Evolutionary conservation across 352 stramenopile genomes (phyloP).

Genomic region (Phytophthora multivora): DNA sequence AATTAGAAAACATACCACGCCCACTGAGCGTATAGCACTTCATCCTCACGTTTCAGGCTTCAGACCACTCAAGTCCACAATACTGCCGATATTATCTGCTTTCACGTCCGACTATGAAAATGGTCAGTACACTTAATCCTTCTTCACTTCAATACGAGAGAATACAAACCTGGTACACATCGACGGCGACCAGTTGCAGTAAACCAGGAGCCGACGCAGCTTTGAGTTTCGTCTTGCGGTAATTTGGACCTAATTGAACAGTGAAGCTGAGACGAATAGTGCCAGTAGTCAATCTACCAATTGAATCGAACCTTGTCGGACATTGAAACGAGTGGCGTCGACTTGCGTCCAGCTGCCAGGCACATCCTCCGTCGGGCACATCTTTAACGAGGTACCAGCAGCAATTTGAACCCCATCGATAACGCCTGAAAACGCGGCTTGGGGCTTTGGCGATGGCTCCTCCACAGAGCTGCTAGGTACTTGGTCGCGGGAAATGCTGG

Average conservation of each 20-base stretch:
- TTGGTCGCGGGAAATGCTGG: slow-evolving; percentile 2
- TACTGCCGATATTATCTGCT: slow-evolving; percentile 73
- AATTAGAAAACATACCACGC: no score
- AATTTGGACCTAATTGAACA: slow-evolving; percentile 58
- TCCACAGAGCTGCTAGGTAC: slow-evolving; percentile 7
- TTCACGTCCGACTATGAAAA: slow-evolving; percentile 67
- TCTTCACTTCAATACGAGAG: no score
- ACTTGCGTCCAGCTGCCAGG: slow-evolving; percentile 69
- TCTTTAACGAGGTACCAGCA: slow-evolving; percentile 60
- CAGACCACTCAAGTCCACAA: slow-evolving; percentile 62
- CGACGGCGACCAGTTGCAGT: slow-evolving; percentile 66
- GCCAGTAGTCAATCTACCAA: background rate
- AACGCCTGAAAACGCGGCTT: slow-evolving; percentile 29
- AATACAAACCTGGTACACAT: slow-evolving; percentile 69
- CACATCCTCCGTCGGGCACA: slow-evolving; percentile 47
- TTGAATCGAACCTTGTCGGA: slow-evolving; percentile 59
- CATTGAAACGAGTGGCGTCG: slow-evolving; percentile 73
- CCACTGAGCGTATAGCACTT: background rate
- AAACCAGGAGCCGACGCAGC: slow-evolving; percentile 58
- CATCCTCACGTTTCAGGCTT: slow-evolving; percentile 35
- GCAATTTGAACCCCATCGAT: slow-evolving; percentile 47
- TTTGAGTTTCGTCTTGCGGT: slow-evolving; percentile 79
- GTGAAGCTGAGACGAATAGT: background rate
- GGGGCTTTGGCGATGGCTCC: background rate
- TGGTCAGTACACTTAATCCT: background rate